phyloP scores from a whole-genome alignment of 371 early-diverging fungal species.

The Apophysomyces trapeziformis region DNA sequence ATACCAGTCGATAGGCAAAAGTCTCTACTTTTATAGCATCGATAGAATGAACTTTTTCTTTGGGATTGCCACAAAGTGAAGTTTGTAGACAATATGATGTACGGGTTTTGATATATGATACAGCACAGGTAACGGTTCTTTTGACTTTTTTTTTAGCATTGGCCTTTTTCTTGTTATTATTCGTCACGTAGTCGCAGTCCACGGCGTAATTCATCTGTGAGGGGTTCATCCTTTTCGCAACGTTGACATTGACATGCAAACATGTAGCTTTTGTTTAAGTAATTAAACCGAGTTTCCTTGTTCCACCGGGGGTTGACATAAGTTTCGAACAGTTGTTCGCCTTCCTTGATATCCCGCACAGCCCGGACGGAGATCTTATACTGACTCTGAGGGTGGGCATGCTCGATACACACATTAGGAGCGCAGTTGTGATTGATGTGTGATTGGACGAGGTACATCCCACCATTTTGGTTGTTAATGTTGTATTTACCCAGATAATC shows the following conservation, averaged over 20 bases:
- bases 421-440: slow-evolving; percentile 64
- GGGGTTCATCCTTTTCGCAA: slow-evolving; percentile 54
- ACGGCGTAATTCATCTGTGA: slow-evolving; percentile 52
- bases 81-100: not conserved
- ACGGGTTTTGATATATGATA: not conserved
- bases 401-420: slow-evolving; percentile 62
- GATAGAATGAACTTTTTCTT: no score
- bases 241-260: slow-evolving; percentile 66
- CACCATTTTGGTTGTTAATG: slow-evolving; percentile 73
- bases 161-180: slow-evolving; percentile 11
- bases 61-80: no score
- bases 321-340: slow-evolving; percentile 64
- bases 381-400: slow-evolving; percentile 49
- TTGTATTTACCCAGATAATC: slow-evolving; percentile 68
- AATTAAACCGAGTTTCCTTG: slow-evolving; percentile 61
- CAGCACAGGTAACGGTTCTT: not conserved
- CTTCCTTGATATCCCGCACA: slow-evolving; percentile 60
- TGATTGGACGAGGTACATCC: slow-evolving; percentile 66
- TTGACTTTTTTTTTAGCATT: not conserved
- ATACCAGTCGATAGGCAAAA: no score
- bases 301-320: slow-evolving; percentile 71
- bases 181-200: slow-evolving; percentile 48
- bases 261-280: slow-evolving; percentile 61
- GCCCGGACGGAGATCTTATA: slow-evolving; percentile 62
- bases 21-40: no score